Base-by-base conservation (phyloP, 2,329 filamentous ascomycete species). In the Hypoxylon sp. region DNA sequence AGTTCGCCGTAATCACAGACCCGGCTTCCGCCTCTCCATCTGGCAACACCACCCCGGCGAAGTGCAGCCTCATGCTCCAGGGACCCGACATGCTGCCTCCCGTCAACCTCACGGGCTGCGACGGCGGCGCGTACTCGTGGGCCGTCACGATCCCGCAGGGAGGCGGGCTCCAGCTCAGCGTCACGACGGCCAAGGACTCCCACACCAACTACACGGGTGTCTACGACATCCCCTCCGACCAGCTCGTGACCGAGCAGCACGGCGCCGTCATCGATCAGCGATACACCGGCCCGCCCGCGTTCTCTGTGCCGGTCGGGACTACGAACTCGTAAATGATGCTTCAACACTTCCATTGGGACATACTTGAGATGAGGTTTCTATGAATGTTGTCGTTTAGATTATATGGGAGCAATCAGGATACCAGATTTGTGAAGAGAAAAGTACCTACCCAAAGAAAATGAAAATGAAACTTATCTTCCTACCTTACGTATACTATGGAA, bases 71-170 rank as follows among this genome's bases (percentile, higher is more conserved):
- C n/a, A 63, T 74, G 53, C 65, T 73, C 1, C 71, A 69, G 37
- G 73, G 73, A 6, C 72, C 72, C 0, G 72, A 75, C 55, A 46
- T 46, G 37, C 70, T 75, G 11, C 74, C 74, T 2, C 40, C 66
- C 6, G 68, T 75, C 13, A 31, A 44, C 30, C 35, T 61, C 35
- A 72, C 69, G 30, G 69, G 66, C 2, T 75, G 73, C 67, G 64
- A 72, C 22, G 33, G 25, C 6, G 64, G 44, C 27, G 62, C 70
- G 35, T 75, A 71, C 63, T 70, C 69, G 37, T 71, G 69, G 48
- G 61, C 64, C 14, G 57, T 59, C 7, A 58, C 33, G 8, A 37
- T 51, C 27, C 31, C 55, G 13, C 11, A 46, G 37, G 59, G 59
- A 8, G 62, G 50, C 22, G 68, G 68, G 5, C 60, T 75, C 8